Evolutionary conservation across 1,284 basidiomycete species (phyloP).

Genomic region (Trametes sp.): DNA sequence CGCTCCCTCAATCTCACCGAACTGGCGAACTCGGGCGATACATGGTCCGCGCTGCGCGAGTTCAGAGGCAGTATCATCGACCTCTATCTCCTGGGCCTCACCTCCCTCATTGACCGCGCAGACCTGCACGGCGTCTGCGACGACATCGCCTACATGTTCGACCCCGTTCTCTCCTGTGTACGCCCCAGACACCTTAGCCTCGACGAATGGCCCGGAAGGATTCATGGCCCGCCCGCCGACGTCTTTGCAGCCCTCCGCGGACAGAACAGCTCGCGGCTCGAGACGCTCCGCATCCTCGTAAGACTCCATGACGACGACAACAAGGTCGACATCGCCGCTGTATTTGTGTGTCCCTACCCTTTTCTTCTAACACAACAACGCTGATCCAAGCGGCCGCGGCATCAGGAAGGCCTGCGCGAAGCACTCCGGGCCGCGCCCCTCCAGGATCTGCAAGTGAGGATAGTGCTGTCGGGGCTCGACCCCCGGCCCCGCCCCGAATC

Average conservation of each 20-base stretch:
- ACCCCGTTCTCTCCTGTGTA: neutral
- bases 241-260: neutral
- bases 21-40: neutral
- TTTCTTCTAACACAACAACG: too few relatives aligned
- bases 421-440: too few relatives aligned
- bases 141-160: neutral
- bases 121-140: neutral
- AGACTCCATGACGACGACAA: neutral
- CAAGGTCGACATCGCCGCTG: neutral
- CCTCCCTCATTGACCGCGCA: neutral
- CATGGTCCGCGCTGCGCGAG: neutral
- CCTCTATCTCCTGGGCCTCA: neutral
- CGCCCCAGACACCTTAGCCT: neutral
- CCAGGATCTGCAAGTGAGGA: too few relatives aligned
- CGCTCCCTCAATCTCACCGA: neutral
- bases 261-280: neutral
- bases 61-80: neutral
- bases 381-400: too few relatives aligned
- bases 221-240: neutral
- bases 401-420: too few relatives aligned
- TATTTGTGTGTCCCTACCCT: neutral
- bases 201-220: neutral
- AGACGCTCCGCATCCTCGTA: neutral
- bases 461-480: too few relatives aligned
- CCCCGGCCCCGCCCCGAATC: too few relatives aligned